Conservation (phyloP, 345 rosid genomes). For the Brassica nigra region DNA sequence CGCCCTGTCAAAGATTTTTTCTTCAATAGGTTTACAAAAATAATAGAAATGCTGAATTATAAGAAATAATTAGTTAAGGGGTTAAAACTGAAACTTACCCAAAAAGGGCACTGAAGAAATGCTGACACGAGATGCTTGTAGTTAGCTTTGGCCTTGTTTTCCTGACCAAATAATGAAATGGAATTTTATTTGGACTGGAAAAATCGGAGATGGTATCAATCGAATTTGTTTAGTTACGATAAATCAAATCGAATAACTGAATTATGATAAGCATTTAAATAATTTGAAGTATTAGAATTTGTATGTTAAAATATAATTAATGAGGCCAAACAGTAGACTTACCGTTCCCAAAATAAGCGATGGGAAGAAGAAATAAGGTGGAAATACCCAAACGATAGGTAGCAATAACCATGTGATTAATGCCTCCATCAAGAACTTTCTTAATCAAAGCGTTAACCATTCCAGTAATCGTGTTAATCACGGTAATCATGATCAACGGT, state of each 20-base stretch:
- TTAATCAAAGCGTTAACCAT: slow-evolving; percentile 58
- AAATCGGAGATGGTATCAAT: too few relatives aligned
- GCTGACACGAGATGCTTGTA: slow-evolving; percentile 47
- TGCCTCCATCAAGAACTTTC: slow-evolving; percentile 60
- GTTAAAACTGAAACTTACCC: slow-evolving; percentile 48
- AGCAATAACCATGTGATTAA: slow-evolving; percentile 54
- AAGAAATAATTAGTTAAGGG: not conserved
- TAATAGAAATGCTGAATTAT: not conserved
- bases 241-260: not conserved
- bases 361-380: slow-evolving; percentile 54
- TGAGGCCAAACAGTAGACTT: not conserved
- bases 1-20: slow-evolving; percentile 44
- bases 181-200: not conserved
- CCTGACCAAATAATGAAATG: slow-evolving; percentile 44
- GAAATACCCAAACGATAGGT: slow-evolving; percentile 61
- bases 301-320: not conserved
- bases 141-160: slow-evolving; percentile 72
- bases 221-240: not conserved
- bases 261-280: too few relatives aligned
- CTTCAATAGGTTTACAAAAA: not conserved
- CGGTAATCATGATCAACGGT: slow-evolving; percentile 44
- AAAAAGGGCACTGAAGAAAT: slow-evolving; percentile 63
- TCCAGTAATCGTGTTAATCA: slow-evolving; percentile 40
- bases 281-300: not conserved
- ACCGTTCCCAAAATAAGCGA: slow-evolving; percentile 65